phyloP scores from a whole-genome alignment of 345 rosid species.

The Salix viminalis region DNA sequence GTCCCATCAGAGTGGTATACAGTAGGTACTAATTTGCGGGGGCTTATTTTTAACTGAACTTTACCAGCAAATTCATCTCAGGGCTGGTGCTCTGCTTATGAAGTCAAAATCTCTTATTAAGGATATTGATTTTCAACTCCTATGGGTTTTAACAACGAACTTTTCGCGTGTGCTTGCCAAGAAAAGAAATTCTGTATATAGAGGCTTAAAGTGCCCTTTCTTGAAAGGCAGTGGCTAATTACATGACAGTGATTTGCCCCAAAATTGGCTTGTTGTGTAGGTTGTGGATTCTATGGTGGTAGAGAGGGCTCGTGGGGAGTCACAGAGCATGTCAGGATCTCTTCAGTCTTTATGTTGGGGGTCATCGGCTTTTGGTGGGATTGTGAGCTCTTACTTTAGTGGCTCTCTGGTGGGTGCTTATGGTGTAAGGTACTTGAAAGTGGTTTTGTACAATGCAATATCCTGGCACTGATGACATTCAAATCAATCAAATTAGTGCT shows the following conservation, averaged over 20 bases:
- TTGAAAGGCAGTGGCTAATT: neutral
- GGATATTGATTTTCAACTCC: neutral
- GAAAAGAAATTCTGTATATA: neutral
- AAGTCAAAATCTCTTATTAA: neutral
- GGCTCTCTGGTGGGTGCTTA: slow-evolving; percentile 85
- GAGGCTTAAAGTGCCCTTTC: neutral
- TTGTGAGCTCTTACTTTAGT: slow-evolving; percentile 91
- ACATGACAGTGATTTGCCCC: neutral
- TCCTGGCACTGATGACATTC: slow-evolving; percentile 2
- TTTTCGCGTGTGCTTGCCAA: neutral
- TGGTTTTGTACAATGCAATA: slow-evolving; percentile 3
- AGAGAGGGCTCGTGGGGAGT: slow-evolving; percentile 97
- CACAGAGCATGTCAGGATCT: slow-evolving; percentile 86
- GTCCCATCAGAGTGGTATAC: too few species aligned
- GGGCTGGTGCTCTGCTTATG: neutral
- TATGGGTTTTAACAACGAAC: neutral
- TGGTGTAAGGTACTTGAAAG: slow-evolving; percentile 70
- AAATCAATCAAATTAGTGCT: slow-evolving; percentile 6
- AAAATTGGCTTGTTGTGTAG: slow-evolving; percentile 35
- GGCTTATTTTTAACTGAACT: neutral
- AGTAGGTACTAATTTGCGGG: neutral
- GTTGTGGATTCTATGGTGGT: slow-evolving; percentile 99
- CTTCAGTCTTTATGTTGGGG: slow-evolving; percentile 98
- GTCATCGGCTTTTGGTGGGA: slow-evolving; percentile 96
- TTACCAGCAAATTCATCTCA: neutral